Evolutionary conservation across 1,139 yeast genomes (phyloP).

Genomic region (Yamadazyma diddensiae): DNA sequence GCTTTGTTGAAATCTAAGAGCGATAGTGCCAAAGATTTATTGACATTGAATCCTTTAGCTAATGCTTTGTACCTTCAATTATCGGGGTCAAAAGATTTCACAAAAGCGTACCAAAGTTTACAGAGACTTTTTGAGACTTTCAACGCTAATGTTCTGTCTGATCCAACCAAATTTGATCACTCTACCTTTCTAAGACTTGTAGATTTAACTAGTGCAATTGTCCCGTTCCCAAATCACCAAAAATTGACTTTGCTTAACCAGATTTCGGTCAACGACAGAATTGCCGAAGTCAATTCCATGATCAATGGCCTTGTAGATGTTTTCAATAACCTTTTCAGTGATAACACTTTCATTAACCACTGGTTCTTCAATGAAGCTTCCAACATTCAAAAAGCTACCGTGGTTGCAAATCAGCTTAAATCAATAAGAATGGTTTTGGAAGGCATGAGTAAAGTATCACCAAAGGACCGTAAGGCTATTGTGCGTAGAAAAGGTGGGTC

Average conservation of each 20-base stretch:
- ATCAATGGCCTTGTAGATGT: slow-evolving; percentile 33
- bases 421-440: slow-evolving; percentile 56
- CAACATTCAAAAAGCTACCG: slow-evolving; percentile 52
- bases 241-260: slow-evolving; percentile 42
- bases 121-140: slow-evolving; percentile 30
- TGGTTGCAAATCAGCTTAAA: slow-evolving; percentile 60
- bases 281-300: slow-evolving; percentile 29
- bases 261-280: slow-evolving; percentile 31
- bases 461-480: slow-evolving; percentile 13
- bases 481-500: slow-evolving; percentile 14
- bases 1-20: slow-evolving; percentile 18
- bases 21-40: slow-evolving; percentile 26
- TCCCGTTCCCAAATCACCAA: slow-evolving; percentile 55
- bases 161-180: slow-evolving; percentile 20
- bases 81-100: slow-evolving; percentile 44
- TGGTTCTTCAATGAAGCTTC: slow-evolving; percentile 52
- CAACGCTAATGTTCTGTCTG: slow-evolving; percentile 20
- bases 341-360: slow-evolving; percentile 36
- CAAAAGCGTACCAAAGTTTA: slow-evolving; percentile 38
- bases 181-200: slow-evolving; percentile 37
- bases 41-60: slow-evolving; percentile 60
- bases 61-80: slow-evolving; percentile 56
- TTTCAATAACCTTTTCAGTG: slow-evolving; percentile 29
- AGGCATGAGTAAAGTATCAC: slow-evolving; percentile 35
- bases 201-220: slow-evolving; percentile 56